Evolutionary conservation across 1,139 yeast genomes (phyloP).

Genomic region (Suhomyces ambrosiae): DNA sequence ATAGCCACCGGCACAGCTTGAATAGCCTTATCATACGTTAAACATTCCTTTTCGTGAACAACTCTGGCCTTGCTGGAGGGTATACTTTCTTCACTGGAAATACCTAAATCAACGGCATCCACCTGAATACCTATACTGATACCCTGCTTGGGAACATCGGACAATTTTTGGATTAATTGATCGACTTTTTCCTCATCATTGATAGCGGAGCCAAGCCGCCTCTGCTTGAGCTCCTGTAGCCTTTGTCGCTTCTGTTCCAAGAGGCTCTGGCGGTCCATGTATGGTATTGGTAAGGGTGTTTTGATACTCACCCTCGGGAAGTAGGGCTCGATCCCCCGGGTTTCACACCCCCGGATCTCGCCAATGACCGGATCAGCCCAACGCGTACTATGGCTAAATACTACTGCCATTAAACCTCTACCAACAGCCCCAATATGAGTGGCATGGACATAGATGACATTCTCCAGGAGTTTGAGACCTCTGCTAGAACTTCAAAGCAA

Average conservation of each 20-base stretch:
- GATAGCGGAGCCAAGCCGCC: constrained; percentile 25
- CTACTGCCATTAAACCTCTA: neutral
- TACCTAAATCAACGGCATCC: constrained; percentile 14
- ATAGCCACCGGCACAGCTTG: constrained; percentile 23
- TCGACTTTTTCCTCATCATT: constrained; percentile 22
- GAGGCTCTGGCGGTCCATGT: constrained; percentile 41
- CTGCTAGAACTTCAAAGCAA: constrained; percentile 15
- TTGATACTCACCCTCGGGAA: constrained; percentile 5
- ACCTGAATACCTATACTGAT: constrained; percentile 34
- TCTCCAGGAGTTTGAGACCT: constrained; percentile 58
- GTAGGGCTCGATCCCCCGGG: neutral
- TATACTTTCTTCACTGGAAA: constrained; percentile 20
- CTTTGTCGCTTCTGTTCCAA: constrained; percentile 47
- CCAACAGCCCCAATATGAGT: constrained; percentile 7
- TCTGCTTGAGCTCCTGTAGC: constrained; percentile 41
- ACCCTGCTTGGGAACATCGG: constrained; percentile 15
- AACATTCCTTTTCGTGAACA: constrained; percentile 20
- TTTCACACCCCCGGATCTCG: neutral
- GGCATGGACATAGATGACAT: constrained; percentile 67
- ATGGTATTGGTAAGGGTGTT: neutral
- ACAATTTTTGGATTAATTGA: constrained; percentile 22
- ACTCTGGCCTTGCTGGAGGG: constrained; percentile 32
- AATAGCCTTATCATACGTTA: constrained; percentile 34
- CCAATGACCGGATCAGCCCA: neutral
- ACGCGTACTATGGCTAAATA: constrained; percentile 8